Percentiles rank a stretch among this genome's conserved stretches.
phyloP scores from a whole-genome alignment of 23 red algal species.

The Gracilariopsis chorda region DNA sequence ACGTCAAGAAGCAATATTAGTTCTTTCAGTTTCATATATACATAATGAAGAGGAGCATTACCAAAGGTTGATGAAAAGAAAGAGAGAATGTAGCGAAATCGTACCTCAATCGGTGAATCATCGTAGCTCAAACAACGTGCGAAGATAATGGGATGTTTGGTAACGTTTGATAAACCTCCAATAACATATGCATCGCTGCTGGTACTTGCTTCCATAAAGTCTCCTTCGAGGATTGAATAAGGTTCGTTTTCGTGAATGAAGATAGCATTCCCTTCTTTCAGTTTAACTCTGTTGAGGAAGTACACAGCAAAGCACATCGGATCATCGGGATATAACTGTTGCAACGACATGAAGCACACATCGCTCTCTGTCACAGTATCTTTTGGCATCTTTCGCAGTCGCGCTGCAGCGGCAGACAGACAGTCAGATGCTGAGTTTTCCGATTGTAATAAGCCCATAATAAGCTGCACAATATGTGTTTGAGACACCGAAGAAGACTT shows the following conservation, averaged over 20 bases:
- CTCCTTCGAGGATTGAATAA: constrained; percentile 13
- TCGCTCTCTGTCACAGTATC: constrained; percentile 30
- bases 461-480: constrained; percentile 1
- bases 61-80: not conserved
- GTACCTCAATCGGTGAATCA: constrained; percentile 41
- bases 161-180: constrained; percentile 14
- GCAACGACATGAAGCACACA: constrained; percentile 4
- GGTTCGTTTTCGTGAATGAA: constrained; percentile 49
- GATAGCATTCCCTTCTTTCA: constrained; percentile 37
- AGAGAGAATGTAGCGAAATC: not conserved
- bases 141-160: not conserved
- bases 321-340: constrained; percentile 30
- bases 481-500: not conserved
- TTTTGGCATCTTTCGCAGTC: constrained; percentile 22
- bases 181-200: constrained; percentile 4
- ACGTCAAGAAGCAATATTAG: not conserved
- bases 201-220: constrained; percentile 29
- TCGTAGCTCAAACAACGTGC: constrained; percentile 37
- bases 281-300: constrained; percentile 24
- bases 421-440: not conserved
- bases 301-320: constrained; percentile 45
- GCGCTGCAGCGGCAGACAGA: not conserved
- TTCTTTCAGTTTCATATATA: not conserved
- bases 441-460: not conserved
- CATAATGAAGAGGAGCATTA: not conserved